Conservation (phyloP, 164 flowering plant genomes). For the Macadamia integrifolia region DNA sequence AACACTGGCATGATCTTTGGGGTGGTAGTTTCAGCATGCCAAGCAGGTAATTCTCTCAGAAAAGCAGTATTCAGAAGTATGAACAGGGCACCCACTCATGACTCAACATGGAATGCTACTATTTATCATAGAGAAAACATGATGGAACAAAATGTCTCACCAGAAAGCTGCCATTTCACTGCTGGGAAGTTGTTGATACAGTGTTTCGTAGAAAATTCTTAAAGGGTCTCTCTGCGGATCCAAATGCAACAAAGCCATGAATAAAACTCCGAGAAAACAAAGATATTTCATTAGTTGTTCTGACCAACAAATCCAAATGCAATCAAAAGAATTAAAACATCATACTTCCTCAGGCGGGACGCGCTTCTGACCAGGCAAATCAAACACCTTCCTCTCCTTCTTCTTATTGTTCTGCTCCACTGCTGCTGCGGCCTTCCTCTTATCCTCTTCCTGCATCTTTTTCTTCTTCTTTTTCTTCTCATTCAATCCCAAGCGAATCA, state of each 20-base stretch:
- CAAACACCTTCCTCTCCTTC: slow-evolving; percentile 69
- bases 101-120: no score
- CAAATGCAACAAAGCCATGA: slow-evolving; percentile 14
- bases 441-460: slow-evolving; percentile 21
- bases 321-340: neutral
- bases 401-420: slow-evolving; percentile 32
- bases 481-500: slow-evolving; percentile 12
- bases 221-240: slow-evolving; percentile 83
- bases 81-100: no score
- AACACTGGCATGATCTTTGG: no score
- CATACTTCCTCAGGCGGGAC: slow-evolving; percentile 84
- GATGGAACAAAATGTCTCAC: slow-evolving; percentile 28
- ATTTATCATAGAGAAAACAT: no score
- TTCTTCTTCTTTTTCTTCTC: slow-evolving; percentile 28
- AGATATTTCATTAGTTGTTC: neutral
- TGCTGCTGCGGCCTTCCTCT: slow-evolving; percentile 13
- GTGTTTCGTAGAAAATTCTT: slow-evolving; percentile 79
- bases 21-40: no score
- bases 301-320: neutral
- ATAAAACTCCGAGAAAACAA: neutral
- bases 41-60: no score
- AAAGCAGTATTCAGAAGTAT: no score
- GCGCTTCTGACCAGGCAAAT: slow-evolving; percentile 93
- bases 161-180: slow-evolving; percentile 95
- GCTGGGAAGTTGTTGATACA: slow-evolving; percentile 59